Evolutionary conservation across 345 rosid species (phyloP), one percentile per base, ranked within the genome.

Genomic region (Eucalyptus lansdowneana): DNA sequence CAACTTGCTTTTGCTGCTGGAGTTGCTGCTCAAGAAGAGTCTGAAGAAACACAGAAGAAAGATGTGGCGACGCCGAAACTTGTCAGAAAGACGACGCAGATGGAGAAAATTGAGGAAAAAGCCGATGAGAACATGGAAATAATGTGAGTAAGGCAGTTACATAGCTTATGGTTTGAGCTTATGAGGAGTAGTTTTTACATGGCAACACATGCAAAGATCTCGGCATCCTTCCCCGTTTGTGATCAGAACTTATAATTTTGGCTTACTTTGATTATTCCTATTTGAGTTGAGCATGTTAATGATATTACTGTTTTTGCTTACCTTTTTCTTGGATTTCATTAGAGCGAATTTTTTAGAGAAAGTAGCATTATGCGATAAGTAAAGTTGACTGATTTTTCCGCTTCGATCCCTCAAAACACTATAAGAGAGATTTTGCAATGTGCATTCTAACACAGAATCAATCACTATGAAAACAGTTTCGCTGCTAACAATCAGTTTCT

Each of bases 331-430:
- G 81, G 81, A 72, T 37, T 14, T 72, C 81, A 72, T 21, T 19
- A 40, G 42, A 37, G 45, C 3, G 45, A 72, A 10, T 21, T 6
- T 72, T 34, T 72, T 5, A 72, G 45, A 19, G 81, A 72, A 72
- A 5, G 81, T 72, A 34, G 81, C 45, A 37, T 37, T 72, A 72
- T 72, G 81, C 12, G 45, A 1, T 37, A 0, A 0, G 44, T 72
- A 37, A 34, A 72, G 3, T 69, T 69, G 42, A 17, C 45, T 72
- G 81, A 72, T 72, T 37, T 69, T 10, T 72, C 27, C 45, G 7
- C 72, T 62, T 62, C 72, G 19, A 62, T 65, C 37, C 76, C 76
- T 7, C 37, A n/a, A 51, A 51, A 65, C 19, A n/a, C 83, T 21
- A 40, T 40, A 21, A 76, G 27, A 76, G 80, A 76, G 45, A 40